phyloP scores from a whole-genome alignment of 768 basidiomycete genomes.

The Suillus decipiens region DNA sequence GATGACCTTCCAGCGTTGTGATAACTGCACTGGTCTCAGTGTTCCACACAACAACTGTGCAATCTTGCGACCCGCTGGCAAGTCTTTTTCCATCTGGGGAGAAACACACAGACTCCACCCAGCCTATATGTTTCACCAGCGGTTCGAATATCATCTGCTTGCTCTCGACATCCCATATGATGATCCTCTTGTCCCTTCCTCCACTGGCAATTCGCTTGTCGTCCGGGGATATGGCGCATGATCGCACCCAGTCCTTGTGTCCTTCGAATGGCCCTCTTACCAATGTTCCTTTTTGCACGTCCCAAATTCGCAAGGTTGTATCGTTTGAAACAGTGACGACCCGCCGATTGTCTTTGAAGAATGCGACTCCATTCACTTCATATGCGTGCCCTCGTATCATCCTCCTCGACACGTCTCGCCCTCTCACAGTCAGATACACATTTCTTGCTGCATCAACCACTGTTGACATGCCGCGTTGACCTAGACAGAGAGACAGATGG shows the following conservation, averaged over 20 bases:
- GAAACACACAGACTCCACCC: conserved; percentile 16
- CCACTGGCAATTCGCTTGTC: conserved; percentile 23
- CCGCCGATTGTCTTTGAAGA: conserved; percentile 30
- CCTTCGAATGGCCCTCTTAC: conserved; percentile 5
- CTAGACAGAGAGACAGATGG: neutral
- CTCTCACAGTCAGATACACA: neutral
- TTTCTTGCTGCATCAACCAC: neutral
- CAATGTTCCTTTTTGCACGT: conserved; percentile 5
- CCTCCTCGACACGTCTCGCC: no score
- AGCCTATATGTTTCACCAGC: conserved; percentile 7
- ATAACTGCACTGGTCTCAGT: neutral
- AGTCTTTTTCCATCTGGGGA: conserved; percentile 15
- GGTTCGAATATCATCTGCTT: conserved; percentile 6
- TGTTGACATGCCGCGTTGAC: neutral
- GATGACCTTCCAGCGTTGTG: conserved; percentile 16
- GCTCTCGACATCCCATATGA: conserved; percentile 31
- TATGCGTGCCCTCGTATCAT: conserved; percentile 22
- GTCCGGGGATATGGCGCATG: conserved; percentile 3
- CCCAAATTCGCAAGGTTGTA: conserved; percentile 21
- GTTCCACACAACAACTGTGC: conserved; percentile 10
- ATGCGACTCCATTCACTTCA: conserved; percentile 28
- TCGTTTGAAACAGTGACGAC: conserved; percentile 29
- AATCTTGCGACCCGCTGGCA: conserved; percentile 14
- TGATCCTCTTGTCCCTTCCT: conserved; percentile 32
- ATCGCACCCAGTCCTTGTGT: conserved; percentile 1